Percentiles rank a stretch among this genome's conserved stretches.
Evolutionary conservation across 495 filamentous ascomycete species (phyloP).

Genomic region (Lentithecium fluviatile): DNA sequence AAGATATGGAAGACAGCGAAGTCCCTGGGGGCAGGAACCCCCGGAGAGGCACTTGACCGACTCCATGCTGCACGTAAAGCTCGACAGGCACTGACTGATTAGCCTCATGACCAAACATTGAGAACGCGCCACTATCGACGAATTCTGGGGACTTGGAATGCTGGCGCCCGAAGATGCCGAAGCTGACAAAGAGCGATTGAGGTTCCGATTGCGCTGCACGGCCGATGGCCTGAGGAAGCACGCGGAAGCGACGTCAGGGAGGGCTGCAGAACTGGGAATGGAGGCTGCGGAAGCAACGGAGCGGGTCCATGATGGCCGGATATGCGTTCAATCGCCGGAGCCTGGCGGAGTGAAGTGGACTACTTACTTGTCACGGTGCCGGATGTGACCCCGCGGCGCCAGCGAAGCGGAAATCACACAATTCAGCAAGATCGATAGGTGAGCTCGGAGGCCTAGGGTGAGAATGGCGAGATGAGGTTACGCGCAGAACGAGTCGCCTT

Average conservation of each 20-base stretch:
- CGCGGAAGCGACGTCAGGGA: slow-evolving; percentile 26
- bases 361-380: slow-evolving; percentile 17
- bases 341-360: slow-evolving; percentile 10
- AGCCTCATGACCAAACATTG: slow-evolving; percentile 22
- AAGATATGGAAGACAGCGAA: slow-evolving; percentile 11
- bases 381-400: neutral
- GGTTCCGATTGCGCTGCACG: neutral
- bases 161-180: slow-evolving; percentile 17
- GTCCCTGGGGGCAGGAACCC: slow-evolving; percentile 9
- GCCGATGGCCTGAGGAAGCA: slow-evolving; percentile 20
- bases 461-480: no score
- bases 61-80: slow-evolving; percentile 30
- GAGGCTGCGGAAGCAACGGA: slow-evolving; percentile 7
- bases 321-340: slow-evolving; percentile 7
- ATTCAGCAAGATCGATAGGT: no score
- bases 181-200: slow-evolving; percentile 31
- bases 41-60: slow-evolving; percentile 34
- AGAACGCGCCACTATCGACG: neutral
- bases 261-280: slow-evolving; percentile 5
- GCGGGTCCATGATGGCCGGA: slow-evolving; percentile 17
- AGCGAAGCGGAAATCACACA: neutral
- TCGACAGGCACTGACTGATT: slow-evolving; percentile 34
- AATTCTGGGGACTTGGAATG: neutral
- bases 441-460: no score
- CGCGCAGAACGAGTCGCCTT: neutral